Percentiles rank a stretch among this genome's conserved stretches.
Evolutionary conservation across 768 basidiomycete species (phyloP).

Genomic region (Sarcodon sp.): DNA sequence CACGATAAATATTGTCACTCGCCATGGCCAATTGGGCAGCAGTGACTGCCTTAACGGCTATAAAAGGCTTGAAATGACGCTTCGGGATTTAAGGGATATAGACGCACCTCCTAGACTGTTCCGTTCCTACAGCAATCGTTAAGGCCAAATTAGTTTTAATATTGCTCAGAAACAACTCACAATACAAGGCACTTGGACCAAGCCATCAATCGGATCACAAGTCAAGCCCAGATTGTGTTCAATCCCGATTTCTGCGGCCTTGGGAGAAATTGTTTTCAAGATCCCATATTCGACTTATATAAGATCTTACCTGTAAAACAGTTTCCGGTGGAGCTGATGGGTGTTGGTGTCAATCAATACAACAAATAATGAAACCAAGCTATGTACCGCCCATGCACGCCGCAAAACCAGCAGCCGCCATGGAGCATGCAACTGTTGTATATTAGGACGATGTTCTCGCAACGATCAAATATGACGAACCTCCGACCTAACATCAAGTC

Average conservation of each 20-base stretch:
- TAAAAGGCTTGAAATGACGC: background rate
- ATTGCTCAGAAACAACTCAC: constrained; percentile 31
- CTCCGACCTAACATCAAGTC: constrained; percentile 42
- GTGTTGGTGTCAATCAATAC: constrained; percentile 3
- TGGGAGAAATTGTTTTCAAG: background rate
- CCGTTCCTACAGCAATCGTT: constrained; percentile 40
- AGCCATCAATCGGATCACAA: constrained; percentile 88
- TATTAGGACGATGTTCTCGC: background rate
- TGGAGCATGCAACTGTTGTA: constrained; percentile 70
- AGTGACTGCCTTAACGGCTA: constrained; percentile 86
- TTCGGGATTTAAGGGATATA: background rate
- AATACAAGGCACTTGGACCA: constrained; percentile 94
- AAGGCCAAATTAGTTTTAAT: constrained; percentile 1
- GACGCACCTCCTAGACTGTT: constrained; percentile 74
- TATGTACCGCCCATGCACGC: constrained; percentile 82
- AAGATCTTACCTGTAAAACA: constrained; percentile 46
- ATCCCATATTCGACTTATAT: background rate
- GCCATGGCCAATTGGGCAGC: constrained; percentile 94
- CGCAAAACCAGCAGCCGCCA: constrained; percentile 90
- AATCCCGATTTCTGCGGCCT: constrained; percentile 86
- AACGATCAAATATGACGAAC: constrained; percentile 20
- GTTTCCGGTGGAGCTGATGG: constrained; percentile 63
- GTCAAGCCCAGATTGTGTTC: constrained; percentile 85
- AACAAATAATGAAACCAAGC: background rate
- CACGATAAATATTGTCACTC: constrained; percentile 75